Evolutionary conservation across 2,329 filamentous ascomycete species (phyloP).

Genomic region (Decorospora gaudefroyi): DNA sequence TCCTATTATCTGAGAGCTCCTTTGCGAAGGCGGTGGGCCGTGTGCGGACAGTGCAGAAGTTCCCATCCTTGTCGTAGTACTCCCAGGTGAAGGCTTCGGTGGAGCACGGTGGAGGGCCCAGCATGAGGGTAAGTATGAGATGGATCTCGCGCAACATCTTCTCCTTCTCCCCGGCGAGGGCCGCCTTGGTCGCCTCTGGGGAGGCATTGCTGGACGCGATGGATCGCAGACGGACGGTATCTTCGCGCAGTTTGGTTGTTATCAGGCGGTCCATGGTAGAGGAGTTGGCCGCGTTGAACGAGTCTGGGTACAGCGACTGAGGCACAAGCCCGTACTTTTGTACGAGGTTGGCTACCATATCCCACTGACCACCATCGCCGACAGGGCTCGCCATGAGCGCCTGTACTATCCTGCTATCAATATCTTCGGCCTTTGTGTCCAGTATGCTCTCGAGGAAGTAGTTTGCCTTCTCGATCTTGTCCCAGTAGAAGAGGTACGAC

Average conservation of each 20-base stretch:
- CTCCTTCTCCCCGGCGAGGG: constrained; percentile 63
- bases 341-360: constrained; percentile 87
- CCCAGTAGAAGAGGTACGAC: constrained; percentile 88
- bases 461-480: constrained; percentile 90
- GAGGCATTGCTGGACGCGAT: constrained; percentile 52
- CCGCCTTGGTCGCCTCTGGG: constrained; percentile 45
- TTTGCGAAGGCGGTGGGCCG: constrained; percentile 74
- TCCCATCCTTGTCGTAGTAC: constrained; percentile 71
- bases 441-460: constrained; percentile 86
- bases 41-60: constrained; percentile 64
- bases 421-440: constrained; percentile 69
- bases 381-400: constrained; percentile 69
- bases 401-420: constrained; percentile 75
- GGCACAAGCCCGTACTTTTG: constrained; percentile 88
- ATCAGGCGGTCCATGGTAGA: constrained; percentile 71
- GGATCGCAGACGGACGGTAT: constrained; percentile 71
- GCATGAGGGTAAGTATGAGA: constrained; percentile 76
- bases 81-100: constrained; percentile 76
- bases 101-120: constrained; percentile 76
- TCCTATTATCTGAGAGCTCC: constrained; percentile 65
- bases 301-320: constrained; percentile 79
- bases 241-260: constrained; percentile 85
- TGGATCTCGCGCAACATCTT: constrained; percentile 81
- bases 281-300: constrained; percentile 75
- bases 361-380: constrained; percentile 85